Conservation (phyloP, 1,139 yeast genomes). For the Wickerhamomyces sp. region DNA sequence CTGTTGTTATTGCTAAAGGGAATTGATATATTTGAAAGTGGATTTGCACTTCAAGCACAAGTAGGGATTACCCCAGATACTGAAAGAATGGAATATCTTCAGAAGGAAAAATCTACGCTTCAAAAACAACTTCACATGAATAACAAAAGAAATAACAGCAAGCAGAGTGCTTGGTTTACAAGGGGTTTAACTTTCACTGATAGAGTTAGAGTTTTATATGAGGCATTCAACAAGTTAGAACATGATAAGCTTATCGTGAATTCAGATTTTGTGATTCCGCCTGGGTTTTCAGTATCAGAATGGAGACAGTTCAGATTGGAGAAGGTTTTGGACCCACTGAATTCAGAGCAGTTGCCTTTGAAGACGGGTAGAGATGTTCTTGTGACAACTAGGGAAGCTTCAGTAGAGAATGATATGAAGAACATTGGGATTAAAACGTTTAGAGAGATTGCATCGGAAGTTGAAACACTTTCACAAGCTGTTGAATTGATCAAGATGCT, state of each 20-base stretch:
- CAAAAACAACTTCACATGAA: conserved; percentile 11
- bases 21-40: conserved; percentile 12
- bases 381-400: not conserved
- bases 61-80: conserved; percentile 4
- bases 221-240: not conserved
- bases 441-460: not conserved
- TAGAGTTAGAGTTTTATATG: conserved; percentile 1
- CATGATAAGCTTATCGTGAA: not conserved
- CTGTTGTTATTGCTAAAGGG: conserved; percentile 11
- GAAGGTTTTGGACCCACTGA: conserved; percentile 2
- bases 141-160: conserved; percentile 2
- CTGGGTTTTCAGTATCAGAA: conserved; percentile 11
- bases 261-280: conserved; percentile 8
- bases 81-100: conserved; percentile 2
- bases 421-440: conserved; percentile 10
- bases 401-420: conserved; percentile 8
- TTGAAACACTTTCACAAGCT: not conserved
- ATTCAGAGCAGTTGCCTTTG: not conserved
- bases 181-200: conserved; percentile 3
- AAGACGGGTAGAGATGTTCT: conserved; percentile 6
- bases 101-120: conserved; percentile 3
- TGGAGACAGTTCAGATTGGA: conserved; percentile 13
- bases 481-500: conserved; percentile 5
- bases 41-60: conserved; percentile 12
- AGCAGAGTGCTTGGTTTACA: conserved; percentile 9